Evolutionary conservation across 106 monocot species (phyloP), one percentile per base, ranked within the genome.

Genomic region (Dioscorea zingiberensis): DNA sequence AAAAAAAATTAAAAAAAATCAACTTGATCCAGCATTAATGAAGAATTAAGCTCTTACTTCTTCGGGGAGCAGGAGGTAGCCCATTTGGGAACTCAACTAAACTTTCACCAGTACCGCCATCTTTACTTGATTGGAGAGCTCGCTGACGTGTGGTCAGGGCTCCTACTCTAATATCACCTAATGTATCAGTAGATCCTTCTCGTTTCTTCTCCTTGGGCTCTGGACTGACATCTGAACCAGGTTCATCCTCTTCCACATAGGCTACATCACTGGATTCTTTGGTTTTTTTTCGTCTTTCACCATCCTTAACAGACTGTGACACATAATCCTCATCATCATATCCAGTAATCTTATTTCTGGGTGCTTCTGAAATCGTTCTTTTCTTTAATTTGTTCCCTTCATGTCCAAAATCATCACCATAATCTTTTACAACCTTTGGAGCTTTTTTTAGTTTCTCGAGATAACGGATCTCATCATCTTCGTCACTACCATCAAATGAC

Each of bases 81-180:
- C 91, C 91, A 79, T 86, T 38, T 54, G 91, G 91, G 54, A 87
- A 91, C 79, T 91, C 91, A 46, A 91, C 69, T 72, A 84, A 66
- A 72, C 73, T 78, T 25, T 58, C 64, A 17, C 76, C 73, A 67
- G 14, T 59, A 51, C 73, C 73, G 13, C 63, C 73, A 71, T 66
- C 77, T 73, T 73, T 90, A 48, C 79, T 68, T 22, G 86, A 84
- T 55, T 81, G 86, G 53, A 87, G 81, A 10, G 91, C 91, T 48
- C 86, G 69, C 25, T 81, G 91, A 46, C 91, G 78, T 45, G 83
- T 86, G 14, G 83, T 91, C 58, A 86, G 86, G 74, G 81, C 55
- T 55, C 85, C 81, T 17, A 49, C 66, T 71, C 60, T 78, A 6
- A 48, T 59, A 48, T 84, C 83, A 66, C 28, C 12, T 15, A 71